phyloP scores from a whole-genome alignment of 139 green algal genomes.

The Penium margaritaceum region DNA sequence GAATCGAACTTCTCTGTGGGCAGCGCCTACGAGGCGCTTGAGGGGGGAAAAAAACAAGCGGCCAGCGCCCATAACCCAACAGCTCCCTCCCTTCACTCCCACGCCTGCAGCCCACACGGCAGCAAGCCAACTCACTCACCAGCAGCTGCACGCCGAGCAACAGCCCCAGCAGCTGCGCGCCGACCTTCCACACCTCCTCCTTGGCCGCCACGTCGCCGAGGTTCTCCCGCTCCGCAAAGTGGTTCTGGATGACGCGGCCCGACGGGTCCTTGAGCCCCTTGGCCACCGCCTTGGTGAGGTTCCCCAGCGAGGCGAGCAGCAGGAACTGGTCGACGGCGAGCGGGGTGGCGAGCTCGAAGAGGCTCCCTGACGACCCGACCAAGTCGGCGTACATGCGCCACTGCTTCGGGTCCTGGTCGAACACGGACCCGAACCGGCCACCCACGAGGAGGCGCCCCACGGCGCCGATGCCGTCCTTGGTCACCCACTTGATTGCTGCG shows the following conservation, averaged over 20 bases:
- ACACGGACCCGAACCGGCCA: conserved; percentile 43
- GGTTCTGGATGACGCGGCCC: conserved; percentile 45
- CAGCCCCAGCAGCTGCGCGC: conserved; percentile 39
- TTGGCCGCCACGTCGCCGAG: conserved; percentile 46
- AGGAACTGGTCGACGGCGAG: conserved; percentile 45
- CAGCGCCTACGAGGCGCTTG: no score
- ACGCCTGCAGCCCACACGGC: no score
- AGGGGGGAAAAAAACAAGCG: no score
- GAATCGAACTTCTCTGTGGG: no score
- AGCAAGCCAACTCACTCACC: no score
- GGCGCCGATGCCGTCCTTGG: conserved; percentile 46
- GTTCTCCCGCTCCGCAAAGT: conserved; percentile 46
- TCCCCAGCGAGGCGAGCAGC: conserved; percentile 45
- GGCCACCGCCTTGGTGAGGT: conserved; percentile 43
- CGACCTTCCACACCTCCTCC: conserved; percentile 49
- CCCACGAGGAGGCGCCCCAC: conserved; percentile 36
- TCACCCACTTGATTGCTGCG: conserved; percentile 51
- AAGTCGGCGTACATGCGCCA: conserved; percentile 48
- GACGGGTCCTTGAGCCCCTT: conserved; percentile 41
- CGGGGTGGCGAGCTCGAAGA: conserved; percentile 42
- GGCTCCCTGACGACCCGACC: conserved; percentile 19
- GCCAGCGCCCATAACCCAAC: no score
- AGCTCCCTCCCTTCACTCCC: no score
- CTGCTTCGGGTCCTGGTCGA: conserved; percentile 49
- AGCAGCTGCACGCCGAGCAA: conserved; percentile 40